Base-by-base conservation (phyloP, 176 grass and related monocot genomes). In the Aegilops umbellulata region DNA sequence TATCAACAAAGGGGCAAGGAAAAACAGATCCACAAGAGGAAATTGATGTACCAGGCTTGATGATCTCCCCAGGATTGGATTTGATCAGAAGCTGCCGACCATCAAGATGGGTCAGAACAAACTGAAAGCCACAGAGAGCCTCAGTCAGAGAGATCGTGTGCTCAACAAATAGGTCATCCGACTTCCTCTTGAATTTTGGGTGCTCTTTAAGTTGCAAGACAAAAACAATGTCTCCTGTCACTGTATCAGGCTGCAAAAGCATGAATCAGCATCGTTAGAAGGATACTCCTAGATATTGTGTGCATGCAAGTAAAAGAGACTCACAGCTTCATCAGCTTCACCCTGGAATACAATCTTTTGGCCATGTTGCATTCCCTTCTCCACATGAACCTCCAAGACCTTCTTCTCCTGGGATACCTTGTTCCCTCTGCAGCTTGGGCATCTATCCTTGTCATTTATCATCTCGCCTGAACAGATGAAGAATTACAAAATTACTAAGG, bases 331-430 rank as follows among this genome's bases (percentile, higher is more conserved):
- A 79, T 99, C 97, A 20, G 97, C 94, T 91, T 94, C 92, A 88
- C 97, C 94, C 90, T 97, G 90, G 63, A 99, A 99, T 78, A 88
- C 91, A 86, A 97, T 97, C 85, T 94, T 99, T 83, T 99, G 94
- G 16, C 87, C 87, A 87, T 99, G 94, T 80, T 90, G 90, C 97
- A 99, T 94, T 89, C 97, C 97, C 87, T 99, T 97, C 86, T 99
- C 94, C 15, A 97, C 87, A 89, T 97, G 90, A 73, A 99, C 92
- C 86, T 97, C 94, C 60, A 99, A 78, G 13, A 97, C 94, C 83
- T 97, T 99, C 85, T 94, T 94, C 89, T 94, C 94, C 77, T 94
- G 89, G 42, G 41, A 19, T 29, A 99, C 83, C 86, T 99, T 99
- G 67, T 38, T 90, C 29, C 86, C 94, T 80, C 85, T 93, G 84